Evolutionary conservation across 2,329 filamentous ascomycete genomes (phyloP), one percentile per base, ranked within the genome.

Genomic region (Huntiella moniliformis): DNA sequence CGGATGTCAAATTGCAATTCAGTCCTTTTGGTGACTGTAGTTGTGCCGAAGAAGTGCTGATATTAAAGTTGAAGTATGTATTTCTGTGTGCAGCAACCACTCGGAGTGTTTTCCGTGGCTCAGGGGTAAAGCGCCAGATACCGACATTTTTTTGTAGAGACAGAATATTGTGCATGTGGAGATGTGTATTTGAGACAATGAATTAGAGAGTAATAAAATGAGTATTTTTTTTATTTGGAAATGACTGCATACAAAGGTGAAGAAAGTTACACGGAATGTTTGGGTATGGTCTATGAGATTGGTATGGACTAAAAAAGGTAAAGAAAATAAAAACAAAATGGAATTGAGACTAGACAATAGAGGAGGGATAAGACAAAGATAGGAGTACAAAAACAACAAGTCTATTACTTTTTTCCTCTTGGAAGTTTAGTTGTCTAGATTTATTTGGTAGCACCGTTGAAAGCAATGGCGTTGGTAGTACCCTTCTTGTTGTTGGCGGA

Each of bases 11-110:
- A 94, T 94, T 95, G 77, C 87, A 91, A 88, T 81, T 70, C 74
- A 74, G 79, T 77, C 78, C 63, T 62, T 61, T 62, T 64, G 61
- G 78, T 94, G 83, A 80, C 83, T 86, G 77, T 70, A 73, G 77
- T 87, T 91, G 87, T 85, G 87, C 86, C 86, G 83, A 87, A 93
- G 85, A 93, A 85, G 85, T 94, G 86, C 86, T 91, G 74, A 92
- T 70, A 91, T 72, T 58, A 62, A 77, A 61, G 38, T 42, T 42
- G 40, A 16, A 42, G 43, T 41, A 42, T 42, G 38, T 18, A 28
- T 37, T 42, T 17, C 12, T 10, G 33, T 42, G 40, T 34, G 40
- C 40, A 31, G 28, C 15, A 32, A 8, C 28, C 18, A 16, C 8
- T 42, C 17, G n/a, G 40, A 34, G n/a, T n/a, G n/a, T 42, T 32